Conservation (phyloP, 495 filamentous ascomycete species). For the Clavariopsis aquatica region DNA sequence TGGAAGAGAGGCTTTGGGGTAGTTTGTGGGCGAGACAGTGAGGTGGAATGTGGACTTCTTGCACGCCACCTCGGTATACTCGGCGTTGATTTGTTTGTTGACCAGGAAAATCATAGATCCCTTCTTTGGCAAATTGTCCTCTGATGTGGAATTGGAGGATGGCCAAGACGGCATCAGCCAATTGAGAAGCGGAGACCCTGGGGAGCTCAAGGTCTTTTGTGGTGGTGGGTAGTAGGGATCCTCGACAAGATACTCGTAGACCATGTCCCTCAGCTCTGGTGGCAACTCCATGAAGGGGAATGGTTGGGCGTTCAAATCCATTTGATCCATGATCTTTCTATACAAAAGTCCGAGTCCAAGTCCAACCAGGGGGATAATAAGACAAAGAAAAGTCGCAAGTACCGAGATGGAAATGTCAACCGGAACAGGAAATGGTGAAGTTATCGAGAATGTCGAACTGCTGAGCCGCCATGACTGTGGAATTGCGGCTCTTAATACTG, state of each 20-base stretch:
- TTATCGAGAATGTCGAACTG: not conserved
- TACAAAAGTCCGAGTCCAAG: no score
- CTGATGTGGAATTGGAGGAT: not conserved
- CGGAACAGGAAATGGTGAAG: not conserved
- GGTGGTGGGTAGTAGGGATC: constrained; percentile 32
- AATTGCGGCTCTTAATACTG: constrained; percentile 5
- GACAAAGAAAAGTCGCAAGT: not conserved
- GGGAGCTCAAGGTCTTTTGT: not conserved
- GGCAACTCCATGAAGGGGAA: constrained; percentile 36
- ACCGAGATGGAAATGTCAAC: not conserved
- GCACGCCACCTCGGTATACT: constrained; percentile 34
- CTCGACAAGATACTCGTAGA: constrained; percentile 33
- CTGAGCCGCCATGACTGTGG: not conserved
- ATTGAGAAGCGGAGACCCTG: not conserved
- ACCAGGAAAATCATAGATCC: constrained; percentile 31
- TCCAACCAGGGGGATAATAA: not conserved
- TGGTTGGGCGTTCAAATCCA: not conserved
- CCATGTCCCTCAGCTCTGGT: constrained; percentile 29
- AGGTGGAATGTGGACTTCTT: constrained; percentile 30
- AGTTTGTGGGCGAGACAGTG: constrained; percentile 30
- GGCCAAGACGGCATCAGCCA: constrained; percentile 11
- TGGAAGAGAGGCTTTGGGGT: constrained; percentile 1
- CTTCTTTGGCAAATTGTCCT: not conserved
- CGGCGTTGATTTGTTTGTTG: constrained; percentile 30
- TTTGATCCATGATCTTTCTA: no score